Conservation (phyloP, 192 early-diverging fungal species). For the Pecoramyces ruminantium region DNA sequence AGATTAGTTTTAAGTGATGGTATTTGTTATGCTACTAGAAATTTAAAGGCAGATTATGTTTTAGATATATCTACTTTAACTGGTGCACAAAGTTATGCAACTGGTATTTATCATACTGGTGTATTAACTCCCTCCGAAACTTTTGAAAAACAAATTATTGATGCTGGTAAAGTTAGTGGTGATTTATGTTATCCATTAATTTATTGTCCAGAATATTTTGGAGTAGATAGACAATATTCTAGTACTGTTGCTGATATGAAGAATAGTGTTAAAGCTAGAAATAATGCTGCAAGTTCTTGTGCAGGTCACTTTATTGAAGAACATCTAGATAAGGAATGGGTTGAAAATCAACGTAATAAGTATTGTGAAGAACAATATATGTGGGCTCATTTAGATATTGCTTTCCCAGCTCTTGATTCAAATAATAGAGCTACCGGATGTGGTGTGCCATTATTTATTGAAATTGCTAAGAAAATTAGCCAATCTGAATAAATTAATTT, state of each 20-base stretch:
- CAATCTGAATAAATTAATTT: neutral
- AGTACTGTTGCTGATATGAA: constrained; percentile 26
- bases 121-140: constrained; percentile 16
- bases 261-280: constrained; percentile 22
- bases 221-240: constrained; percentile 2
- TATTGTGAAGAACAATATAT: neutral
- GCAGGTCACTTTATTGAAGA: constrained; percentile 28
- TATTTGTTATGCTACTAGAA: constrained; percentile 25
- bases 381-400: neutral
- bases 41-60: constrained; percentile 19
- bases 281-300: constrained; percentile 19
- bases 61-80: constrained; percentile 30
- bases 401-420: neutral
- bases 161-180: constrained; percentile 15
- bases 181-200: constrained; percentile 21
- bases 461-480: neutral
- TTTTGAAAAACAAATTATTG: constrained; percentile 14
- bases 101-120: constrained; percentile 23
- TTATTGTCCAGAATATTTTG: constrained; percentile 1
- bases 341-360: neutral
- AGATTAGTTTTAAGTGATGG: constrained; percentile 24
- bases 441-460: neutral
- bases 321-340: constrained; percentile 13
- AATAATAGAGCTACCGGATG: neutral
- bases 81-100: constrained; percentile 25